Evolutionary conservation across 2,329 filamentous ascomycete genomes (phyloP).

Genomic region (Botrytis porri): DNA sequence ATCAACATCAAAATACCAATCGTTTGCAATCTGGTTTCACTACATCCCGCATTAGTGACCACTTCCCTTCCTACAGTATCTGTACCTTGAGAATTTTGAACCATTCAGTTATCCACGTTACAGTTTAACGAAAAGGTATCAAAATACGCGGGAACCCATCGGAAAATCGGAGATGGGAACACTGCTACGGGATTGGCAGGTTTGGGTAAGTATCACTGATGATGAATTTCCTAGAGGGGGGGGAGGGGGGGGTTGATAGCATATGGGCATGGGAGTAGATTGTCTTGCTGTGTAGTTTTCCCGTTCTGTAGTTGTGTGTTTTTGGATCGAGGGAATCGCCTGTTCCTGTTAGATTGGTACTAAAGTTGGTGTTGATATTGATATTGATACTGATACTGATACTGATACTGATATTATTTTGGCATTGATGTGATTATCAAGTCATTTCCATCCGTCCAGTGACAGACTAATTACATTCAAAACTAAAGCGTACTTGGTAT

Average conservation of each 20-base stretch:
- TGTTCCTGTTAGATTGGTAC: not conserved
- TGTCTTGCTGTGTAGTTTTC: not conserved
- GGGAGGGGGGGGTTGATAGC: not conserved
- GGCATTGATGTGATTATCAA: not conserved
- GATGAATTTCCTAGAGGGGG: not conserved
- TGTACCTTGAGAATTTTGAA: not conserved
- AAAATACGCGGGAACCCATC: not conserved
- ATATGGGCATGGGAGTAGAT: not conserved
- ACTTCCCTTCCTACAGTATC: not conserved
- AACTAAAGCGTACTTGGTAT: not conserved
- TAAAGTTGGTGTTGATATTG: not conserved
- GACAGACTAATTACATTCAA: slow-evolving; percentile 2
- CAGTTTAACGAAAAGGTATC: not conserved
- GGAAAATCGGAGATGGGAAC: not conserved
- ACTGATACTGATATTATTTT: not conserved
- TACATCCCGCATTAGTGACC: not conserved
- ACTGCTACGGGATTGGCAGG: not conserved
- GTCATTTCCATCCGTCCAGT: slow-evolving; percentile 9
- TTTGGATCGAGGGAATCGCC: not conserved
- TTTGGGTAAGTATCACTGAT: not conserved
- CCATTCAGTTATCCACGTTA: not conserved
- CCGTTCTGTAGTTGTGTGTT: not conserved
- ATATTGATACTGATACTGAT: not conserved
- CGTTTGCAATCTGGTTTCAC: not conserved
- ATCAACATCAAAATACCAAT: not conserved